Conservation (phyloP, 1,284 basidiomycete species). For the Cutaneotrichosporon daszewskae region DNA sequence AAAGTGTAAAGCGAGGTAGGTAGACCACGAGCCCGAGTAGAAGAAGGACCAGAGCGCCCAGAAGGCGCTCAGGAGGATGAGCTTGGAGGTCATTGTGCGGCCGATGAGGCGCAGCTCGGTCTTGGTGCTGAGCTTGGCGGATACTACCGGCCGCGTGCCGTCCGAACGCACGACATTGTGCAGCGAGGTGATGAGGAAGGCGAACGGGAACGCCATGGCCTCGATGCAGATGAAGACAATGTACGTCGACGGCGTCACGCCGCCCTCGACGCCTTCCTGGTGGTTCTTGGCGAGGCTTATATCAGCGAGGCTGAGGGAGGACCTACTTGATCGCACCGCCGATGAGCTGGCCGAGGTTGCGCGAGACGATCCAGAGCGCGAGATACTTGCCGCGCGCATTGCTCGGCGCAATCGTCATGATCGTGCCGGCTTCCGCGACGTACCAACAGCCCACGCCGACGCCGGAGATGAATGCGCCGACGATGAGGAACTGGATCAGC, state of each 20-base stretch:
- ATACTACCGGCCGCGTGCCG: background rate
- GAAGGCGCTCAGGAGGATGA: background rate
- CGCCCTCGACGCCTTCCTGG: background rate
- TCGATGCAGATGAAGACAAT: background rate
- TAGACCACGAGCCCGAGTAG: background rate
- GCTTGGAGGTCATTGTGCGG: background rate
- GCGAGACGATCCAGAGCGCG: background rate
- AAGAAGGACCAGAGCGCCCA: background rate
- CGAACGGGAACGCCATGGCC: background rate
- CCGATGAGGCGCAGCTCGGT: background rate
- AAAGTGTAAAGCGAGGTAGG: background rate
- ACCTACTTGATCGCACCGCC: background rate
- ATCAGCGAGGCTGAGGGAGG: background rate
- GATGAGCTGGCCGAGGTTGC: background rate
- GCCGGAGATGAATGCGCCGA: background rate
- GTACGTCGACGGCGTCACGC: background rate
- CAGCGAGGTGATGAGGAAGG: background rate
- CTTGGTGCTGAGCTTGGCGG: background rate
- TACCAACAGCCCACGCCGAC: background rate
- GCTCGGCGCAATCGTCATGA: background rate
- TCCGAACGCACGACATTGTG: background rate
- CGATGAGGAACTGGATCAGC: background rate
- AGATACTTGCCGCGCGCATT: background rate
- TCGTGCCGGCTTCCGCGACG: background rate
- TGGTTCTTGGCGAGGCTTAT: background rate